A percentile compares a stretch with the other conserved stretches of the same genome.
phyloP scores from a whole-genome alignment of 2,329 filamentous ascomycete species.

The Venturia effusa region DNA sequence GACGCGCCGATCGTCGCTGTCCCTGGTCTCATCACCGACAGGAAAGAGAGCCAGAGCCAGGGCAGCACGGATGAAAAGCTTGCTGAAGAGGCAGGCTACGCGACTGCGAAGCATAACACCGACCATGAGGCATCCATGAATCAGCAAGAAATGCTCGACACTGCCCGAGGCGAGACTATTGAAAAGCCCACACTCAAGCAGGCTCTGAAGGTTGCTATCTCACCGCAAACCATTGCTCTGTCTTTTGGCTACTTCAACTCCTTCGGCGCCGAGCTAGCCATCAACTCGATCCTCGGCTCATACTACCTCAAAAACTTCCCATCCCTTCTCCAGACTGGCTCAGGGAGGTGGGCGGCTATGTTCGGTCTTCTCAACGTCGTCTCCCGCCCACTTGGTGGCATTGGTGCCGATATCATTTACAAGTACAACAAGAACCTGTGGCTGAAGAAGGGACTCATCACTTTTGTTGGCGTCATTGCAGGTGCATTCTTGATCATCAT shows the following conservation, averaged over 20 bases:
- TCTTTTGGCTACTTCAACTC: slow-evolving; percentile 48
- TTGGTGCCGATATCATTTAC: slow-evolving; percentile 47
- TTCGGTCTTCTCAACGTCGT: slow-evolving; percentile 65
- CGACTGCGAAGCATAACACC: slow-evolving; percentile 22
- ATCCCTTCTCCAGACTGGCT: slow-evolving; percentile 41
- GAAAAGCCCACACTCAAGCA: slow-evolving; percentile 51
- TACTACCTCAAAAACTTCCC: slow-evolving; percentile 50
- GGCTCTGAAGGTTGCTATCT: slow-evolving; percentile 49
- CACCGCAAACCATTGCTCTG: slow-evolving; percentile 43
- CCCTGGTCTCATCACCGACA: slow-evolving; percentile 23
- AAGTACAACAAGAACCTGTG: slow-evolving; percentile 40
- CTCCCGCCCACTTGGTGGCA: slow-evolving; percentile 55
- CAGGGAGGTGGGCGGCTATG: slow-evolving; percentile 56
- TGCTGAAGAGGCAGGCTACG: slow-evolving; percentile 19
- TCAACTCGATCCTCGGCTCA: slow-evolving; percentile 49
- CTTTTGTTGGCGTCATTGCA: slow-evolving; percentile 43
- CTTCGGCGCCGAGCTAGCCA: slow-evolving; percentile 49
- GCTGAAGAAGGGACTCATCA: slow-evolving; percentile 54
- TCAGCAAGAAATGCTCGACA: slow-evolving; percentile 39
- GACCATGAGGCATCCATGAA: slow-evolving; percentile 31
- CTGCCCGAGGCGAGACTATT: slow-evolving; percentile 50
- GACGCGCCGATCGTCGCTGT: background rate
- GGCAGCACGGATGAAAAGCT: slow-evolving; percentile 3
- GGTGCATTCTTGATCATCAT: slow-evolving; percentile 53
- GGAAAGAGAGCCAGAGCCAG: background rate